Evolutionary conservation across 1,139 yeast species (phyloP).

Genomic region (Candida sp.): DNA sequence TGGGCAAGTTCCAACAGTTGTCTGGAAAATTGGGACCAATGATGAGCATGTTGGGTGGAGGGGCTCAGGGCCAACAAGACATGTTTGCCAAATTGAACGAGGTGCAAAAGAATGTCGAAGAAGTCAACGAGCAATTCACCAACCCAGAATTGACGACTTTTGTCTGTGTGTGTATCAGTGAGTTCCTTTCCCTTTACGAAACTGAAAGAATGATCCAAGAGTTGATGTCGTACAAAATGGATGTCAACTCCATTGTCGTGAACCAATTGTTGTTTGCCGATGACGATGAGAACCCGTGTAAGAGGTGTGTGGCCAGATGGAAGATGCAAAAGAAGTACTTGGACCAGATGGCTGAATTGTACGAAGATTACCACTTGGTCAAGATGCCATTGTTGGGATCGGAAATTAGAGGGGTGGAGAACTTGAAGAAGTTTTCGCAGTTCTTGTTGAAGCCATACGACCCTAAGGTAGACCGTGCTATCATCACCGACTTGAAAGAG

Average conservation of each 20-base stretch:
- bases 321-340: constrained; percentile 95
- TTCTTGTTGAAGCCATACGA: constrained; percentile 73
- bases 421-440: constrained; percentile 77
- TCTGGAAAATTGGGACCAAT: constrained; percentile 91
- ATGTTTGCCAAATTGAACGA: constrained; percentile 83
- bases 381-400: constrained; percentile 94
- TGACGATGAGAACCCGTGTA: constrained; percentile 69
- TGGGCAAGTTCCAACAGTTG: constrained; percentile 85
- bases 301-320: constrained; percentile 91
- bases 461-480: constrained; percentile 60
- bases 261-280: constrained; percentile 92
- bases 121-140: constrained; percentile 93
- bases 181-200: constrained; percentile 92
- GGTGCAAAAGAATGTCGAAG: constrained; percentile 80
- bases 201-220: constrained; percentile 98
- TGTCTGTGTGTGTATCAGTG: constrained; percentile 97
- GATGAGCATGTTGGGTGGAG: constrained; percentile 78
- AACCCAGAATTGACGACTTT: constrained; percentile 96
- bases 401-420: constrained; percentile 91
- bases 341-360: constrained; percentile 92
- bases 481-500: constrained; percentile 71
- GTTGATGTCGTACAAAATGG: constrained; percentile 92
- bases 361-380: constrained; percentile 93
- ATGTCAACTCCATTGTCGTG: constrained; percentile 93
- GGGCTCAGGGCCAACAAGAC: constrained; percentile 74